Evolutionary conservation across 140 eudicot genomes (phyloP).

Genomic region (Flaveria floridana): DNA sequence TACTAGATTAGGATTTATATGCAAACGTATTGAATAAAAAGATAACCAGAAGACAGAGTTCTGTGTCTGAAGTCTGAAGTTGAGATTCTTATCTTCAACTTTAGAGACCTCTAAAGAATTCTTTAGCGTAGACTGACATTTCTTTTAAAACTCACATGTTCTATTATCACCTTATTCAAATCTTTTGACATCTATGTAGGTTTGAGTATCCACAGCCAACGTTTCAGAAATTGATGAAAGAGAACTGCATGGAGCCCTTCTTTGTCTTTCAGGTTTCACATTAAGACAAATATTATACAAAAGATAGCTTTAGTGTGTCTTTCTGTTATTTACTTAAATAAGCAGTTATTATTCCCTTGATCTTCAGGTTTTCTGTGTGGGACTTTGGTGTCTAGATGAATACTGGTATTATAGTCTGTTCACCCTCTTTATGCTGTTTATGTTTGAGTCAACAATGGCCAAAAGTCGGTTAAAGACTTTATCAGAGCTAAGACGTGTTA

Average conservation of each 20-base stretch:
- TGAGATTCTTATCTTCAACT: too few relatives aligned
- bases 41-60: too few relatives aligned
- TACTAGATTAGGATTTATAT: not conserved
- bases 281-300: not conserved
- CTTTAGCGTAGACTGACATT: too few relatives aligned
- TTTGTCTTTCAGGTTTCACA: conserved; percentile 90
- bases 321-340: not conserved
- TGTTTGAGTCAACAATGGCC: conserved; percentile 99
- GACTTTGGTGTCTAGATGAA: conserved; percentile 97
- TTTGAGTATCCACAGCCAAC: conserved; percentile 99
- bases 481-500: conserved; percentile 93
- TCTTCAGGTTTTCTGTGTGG: conserved; percentile 89
- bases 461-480: conserved; percentile 88
- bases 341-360: conserved; percentile 13
- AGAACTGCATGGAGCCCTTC: conserved; percentile 96
- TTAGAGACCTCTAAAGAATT: too few relatives aligned
- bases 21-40: too few relatives aligned
- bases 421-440: conserved; percentile 91
- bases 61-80: too few relatives aligned
- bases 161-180: conserved; percentile 15
- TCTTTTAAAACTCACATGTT: not conserved
- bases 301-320: not conserved
- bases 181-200: conserved; percentile 38
- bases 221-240: conserved; percentile 88
- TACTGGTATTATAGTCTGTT: conserved; percentile 95